Percentiles rank a stretch among this genome's conserved stretches.
phyloP scores from a whole-genome alignment of 257 asterid genomes.

The Verbena officinalis region DNA sequence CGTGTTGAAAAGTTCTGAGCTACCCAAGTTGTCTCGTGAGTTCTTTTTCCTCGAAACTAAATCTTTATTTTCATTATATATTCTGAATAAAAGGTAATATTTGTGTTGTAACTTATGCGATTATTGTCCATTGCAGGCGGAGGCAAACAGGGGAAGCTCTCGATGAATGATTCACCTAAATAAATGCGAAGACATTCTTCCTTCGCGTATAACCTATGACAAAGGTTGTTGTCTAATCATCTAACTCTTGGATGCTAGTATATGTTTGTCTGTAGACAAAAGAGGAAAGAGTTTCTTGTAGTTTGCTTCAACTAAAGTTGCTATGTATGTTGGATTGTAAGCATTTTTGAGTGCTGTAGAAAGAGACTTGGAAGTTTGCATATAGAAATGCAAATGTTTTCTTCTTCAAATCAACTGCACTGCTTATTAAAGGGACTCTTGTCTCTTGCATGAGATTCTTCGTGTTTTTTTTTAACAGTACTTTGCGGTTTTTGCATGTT shows the following conservation, averaged over 20 bases:
- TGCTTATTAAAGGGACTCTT: slow-evolving; percentile 8
- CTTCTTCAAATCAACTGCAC: slow-evolving; percentile 21
- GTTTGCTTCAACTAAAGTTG: slow-evolving; percentile 14
- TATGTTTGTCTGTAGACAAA: not conserved
- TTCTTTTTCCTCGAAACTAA: slow-evolving; percentile 15
- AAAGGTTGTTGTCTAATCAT: not conserved
- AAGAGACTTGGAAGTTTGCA: slow-evolving; percentile 23
- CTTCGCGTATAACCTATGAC: not conserved
- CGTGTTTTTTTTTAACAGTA: slow-evolving; percentile 1
- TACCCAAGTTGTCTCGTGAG: slow-evolving; percentile 61
- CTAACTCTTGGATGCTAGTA: not conserved
- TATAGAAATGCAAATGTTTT: slow-evolving; percentile 30
- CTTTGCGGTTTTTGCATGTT: too few species aligned
- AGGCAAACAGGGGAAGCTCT: slow-evolving; percentile 46
- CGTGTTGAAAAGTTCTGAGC: slow-evolving; percentile 80
- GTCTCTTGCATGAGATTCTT: not conserved
- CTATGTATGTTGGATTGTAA: slow-evolving; percentile 31
- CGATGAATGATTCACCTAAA: slow-evolving; percentile 14
- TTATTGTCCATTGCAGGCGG: slow-evolving; percentile 48
- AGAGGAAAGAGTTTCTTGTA: not conserved
- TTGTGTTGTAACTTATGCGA: not conserved
- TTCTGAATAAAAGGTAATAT: too few species aligned
- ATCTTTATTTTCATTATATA: not conserved
- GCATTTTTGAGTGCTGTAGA: slow-evolving; percentile 33
- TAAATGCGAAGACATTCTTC: not conserved